A percentile compares a stretch with the other conserved stretches of the same genome.
phyloP scores from a whole-genome alignment of 768 basidiomycete species.

The Podaxis sp. region DNA sequence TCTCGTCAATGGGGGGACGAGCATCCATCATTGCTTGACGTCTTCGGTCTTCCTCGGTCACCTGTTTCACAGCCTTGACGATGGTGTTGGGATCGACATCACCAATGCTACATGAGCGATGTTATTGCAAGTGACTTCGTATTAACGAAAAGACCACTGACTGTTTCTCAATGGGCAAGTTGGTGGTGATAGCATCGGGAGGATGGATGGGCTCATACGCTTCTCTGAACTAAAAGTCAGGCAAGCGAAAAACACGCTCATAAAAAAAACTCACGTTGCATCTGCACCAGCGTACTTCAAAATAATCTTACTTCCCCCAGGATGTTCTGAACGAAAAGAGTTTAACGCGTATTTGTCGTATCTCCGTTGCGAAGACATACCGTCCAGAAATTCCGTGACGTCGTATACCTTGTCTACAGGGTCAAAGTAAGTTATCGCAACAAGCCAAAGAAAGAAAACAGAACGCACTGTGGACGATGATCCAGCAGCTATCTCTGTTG shows the following conservation, averaged over 20 bases:
- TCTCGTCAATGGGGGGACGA: slow-evolving; percentile 74
- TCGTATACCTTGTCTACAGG: slow-evolving; percentile 68
- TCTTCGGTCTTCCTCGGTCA: slow-evolving; percentile 70
- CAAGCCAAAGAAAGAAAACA: not conserved
- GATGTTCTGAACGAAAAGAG: slow-evolving; percentile 7
- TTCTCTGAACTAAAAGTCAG: slow-evolving; percentile 35
- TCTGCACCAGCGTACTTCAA: slow-evolving; percentile 89
- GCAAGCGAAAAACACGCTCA: slow-evolving; percentile 2
- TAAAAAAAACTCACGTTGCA: slow-evolving; percentile 58
- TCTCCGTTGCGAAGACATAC: slow-evolving; percentile 30
- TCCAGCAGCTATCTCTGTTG: slow-evolving; percentile 39
- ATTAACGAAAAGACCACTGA: slow-evolving; percentile 27
- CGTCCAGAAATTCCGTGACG: slow-evolving; percentile 74
- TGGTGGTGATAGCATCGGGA: slow-evolving; percentile 73
- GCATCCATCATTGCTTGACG: slow-evolving; percentile 59
- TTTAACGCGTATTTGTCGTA: not conserved
- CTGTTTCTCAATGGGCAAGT: slow-evolving; percentile 84
- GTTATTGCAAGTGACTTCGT: not conserved
- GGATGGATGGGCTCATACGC: slow-evolving; percentile 93
- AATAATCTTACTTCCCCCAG: slow-evolving; percentile 81
- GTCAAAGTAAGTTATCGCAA: not conserved
- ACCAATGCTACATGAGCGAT: slow-evolving; percentile 51
- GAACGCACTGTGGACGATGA: slow-evolving; percentile 76
- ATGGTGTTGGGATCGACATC: slow-evolving; percentile 68
- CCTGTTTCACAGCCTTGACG: slow-evolving; percentile 54